A percentile compares a stretch with the other conserved stretches of the same genome.
Evolutionary conservation across 768 basidiomycete species (phyloP).

Genomic region (Clitopilus passeckerianus): DNA sequence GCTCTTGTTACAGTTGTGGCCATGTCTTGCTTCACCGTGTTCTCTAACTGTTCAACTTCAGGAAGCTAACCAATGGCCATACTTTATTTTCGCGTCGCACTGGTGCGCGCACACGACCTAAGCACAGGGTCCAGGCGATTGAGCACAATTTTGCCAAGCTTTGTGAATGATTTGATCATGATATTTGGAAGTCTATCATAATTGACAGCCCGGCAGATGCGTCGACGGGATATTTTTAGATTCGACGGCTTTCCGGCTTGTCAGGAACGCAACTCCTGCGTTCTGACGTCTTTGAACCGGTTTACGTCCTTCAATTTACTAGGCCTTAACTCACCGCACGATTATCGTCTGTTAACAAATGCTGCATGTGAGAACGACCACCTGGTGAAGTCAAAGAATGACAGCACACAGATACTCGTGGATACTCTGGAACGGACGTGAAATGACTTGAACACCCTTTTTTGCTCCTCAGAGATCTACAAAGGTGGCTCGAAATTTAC

Average conservation of each 20-base stretch:
- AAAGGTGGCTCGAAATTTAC: background rate
- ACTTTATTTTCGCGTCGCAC: too few species aligned
- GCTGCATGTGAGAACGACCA: background rate
- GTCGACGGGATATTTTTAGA: background rate
- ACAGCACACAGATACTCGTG: background rate
- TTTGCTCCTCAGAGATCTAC: background rate
- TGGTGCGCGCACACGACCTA: too few species aligned
- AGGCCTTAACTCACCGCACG: background rate
- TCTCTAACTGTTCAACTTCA: too few species aligned
- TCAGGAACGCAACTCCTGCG: background rate
- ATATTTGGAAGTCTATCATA: background rate
- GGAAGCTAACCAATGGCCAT: too few species aligned
- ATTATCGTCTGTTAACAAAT: background rate
- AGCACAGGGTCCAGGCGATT: too few species aligned
- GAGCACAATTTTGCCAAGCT: too few species aligned
- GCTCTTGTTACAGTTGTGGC: too few species aligned
- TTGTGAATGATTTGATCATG: background rate
- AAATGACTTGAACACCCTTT: background rate
- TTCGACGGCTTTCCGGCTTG: background rate
- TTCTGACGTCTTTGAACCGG: background rate
- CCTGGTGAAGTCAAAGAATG: background rate
- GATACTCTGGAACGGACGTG: background rate
- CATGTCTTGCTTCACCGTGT: too few species aligned
- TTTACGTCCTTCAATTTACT: background rate
- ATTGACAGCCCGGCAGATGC: too few species aligned